Evolutionary conservation across 257 asterid genomes (phyloP).

Genomic region (Solanum corneliomulleri): DNA sequence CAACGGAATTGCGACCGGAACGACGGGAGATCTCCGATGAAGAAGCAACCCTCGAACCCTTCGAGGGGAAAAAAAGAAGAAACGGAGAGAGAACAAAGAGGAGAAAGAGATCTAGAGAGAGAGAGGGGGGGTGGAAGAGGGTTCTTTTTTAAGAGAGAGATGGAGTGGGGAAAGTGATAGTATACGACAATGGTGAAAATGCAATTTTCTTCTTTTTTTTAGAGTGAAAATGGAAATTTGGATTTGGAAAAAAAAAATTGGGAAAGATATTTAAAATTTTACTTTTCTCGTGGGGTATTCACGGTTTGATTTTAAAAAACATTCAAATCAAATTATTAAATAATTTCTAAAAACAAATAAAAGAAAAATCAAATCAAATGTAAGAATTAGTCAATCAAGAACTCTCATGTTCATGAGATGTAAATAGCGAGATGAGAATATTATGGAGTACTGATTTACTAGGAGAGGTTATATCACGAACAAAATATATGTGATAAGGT

Average conservation of each 20-base stretch:
- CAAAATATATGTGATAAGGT: no score
- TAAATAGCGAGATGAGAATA: no score
- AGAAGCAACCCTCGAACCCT: slow-evolving; percentile 15
- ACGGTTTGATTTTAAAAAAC: neutral
- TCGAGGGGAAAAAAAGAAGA: neutral
- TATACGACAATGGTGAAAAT: neutral
- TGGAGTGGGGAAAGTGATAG: slow-evolving; percentile 1
- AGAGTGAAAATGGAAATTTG: neutral
- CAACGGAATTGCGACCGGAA: slow-evolving; percentile 16
- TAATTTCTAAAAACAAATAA: no score
- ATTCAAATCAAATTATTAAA: no score
- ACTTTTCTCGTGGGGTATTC: neutral
- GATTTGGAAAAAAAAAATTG: neutral
- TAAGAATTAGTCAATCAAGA: no score
- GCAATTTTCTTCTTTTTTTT: neutral
- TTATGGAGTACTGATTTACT: no score
- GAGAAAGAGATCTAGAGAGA: slow-evolving; percentile 18
- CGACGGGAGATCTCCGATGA: slow-evolving; percentile 25
- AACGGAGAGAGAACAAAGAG: neutral
- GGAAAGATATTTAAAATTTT: neutral
- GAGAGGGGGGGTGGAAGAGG: slow-evolving; percentile 6
- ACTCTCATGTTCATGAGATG: no score
- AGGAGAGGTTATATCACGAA: no score
- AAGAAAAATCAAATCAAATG: no score
- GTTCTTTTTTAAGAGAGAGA: neutral